Conservation (phyloP, 306 rosid genomes). For the Trifolium dubium region DNA sequence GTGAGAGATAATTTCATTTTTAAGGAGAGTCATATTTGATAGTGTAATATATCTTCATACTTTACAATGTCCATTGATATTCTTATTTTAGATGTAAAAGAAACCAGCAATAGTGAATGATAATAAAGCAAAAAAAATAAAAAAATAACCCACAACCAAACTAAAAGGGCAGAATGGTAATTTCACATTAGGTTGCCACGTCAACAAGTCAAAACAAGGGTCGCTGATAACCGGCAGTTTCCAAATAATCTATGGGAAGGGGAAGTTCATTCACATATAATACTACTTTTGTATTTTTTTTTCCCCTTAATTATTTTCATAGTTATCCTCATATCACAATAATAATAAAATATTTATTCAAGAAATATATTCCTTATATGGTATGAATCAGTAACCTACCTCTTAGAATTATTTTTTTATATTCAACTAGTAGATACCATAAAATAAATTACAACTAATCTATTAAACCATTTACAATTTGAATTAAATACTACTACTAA, state of each 20-base stretch:
- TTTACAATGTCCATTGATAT: no score
- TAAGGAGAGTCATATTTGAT: no score
- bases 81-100: no score
- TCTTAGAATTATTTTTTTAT: not conserved
- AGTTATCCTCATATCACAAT: slow-evolving; percentile 2
- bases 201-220: not conserved
- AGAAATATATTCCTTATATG: not conserved
- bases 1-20: no score
- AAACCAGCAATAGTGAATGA: no score
- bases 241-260: slow-evolving; percentile 2
- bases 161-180: not conserved
- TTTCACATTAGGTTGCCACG: not conserved
- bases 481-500: not conserved
- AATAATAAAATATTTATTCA: not conserved
- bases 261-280: not conserved
- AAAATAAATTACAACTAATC: not conserved
- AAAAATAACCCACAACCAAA: not conserved
- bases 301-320: not conserved
- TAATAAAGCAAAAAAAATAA: not conserved
- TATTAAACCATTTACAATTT: not conserved
- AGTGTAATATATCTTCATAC: no score
- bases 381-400: not conserved
- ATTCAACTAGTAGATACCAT: not conserved
- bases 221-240: not conserved
- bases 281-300: not conserved